Evolutionary conservation across 106 monocot species (phyloP).

Genomic region (Acorus gramineus): DNA sequence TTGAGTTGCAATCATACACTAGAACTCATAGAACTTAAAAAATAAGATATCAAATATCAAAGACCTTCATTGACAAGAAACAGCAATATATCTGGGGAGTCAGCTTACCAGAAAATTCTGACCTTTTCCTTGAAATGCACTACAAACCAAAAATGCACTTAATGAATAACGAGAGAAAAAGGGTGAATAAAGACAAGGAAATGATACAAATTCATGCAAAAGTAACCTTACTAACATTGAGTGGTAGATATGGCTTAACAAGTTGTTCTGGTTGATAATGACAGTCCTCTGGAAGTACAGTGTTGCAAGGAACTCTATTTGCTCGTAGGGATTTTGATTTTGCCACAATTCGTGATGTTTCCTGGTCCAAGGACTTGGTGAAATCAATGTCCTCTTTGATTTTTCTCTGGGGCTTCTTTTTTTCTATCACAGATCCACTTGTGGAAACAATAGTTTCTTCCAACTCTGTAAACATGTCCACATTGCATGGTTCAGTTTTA

Average conservation of each 20-base stretch:
- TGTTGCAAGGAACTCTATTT: slow-evolving; percentile 39
- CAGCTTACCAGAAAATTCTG: slow-evolving; percentile 40
- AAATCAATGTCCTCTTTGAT: slow-evolving; percentile 36
- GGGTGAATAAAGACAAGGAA: not conserved
- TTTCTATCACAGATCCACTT: slow-evolving; percentile 36
- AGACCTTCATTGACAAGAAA: no score
- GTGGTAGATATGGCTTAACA: slow-evolving; percentile 69
- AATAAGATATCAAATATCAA: no score
- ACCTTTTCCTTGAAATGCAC: slow-evolving; percentile 59
- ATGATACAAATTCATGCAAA: not conserved
- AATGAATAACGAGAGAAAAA: not conserved
- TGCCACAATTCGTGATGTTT: slow-evolving; percentile 41
- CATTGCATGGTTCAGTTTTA: not conserved
- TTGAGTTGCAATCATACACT: no score
- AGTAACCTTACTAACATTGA: slow-evolving; percentile 48
- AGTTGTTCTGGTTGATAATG: slow-evolving; percentile 88
- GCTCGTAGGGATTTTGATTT: slow-evolving; percentile 43
- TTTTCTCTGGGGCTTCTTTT: slow-evolving; percentile 7
- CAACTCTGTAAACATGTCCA: slow-evolving; percentile 25
- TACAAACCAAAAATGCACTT: slow-evolving; percentile 18
- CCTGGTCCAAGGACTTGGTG: slow-evolving; percentile 41
- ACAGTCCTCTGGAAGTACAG: slow-evolving; percentile 89
- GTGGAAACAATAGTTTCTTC: slow-evolving; percentile 22
- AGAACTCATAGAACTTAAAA: no score
- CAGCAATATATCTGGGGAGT: not conserved